Base-by-base conservation (phyloP, 2,329 filamentous ascomycete genomes). In the Xylaria sp. region DNA sequence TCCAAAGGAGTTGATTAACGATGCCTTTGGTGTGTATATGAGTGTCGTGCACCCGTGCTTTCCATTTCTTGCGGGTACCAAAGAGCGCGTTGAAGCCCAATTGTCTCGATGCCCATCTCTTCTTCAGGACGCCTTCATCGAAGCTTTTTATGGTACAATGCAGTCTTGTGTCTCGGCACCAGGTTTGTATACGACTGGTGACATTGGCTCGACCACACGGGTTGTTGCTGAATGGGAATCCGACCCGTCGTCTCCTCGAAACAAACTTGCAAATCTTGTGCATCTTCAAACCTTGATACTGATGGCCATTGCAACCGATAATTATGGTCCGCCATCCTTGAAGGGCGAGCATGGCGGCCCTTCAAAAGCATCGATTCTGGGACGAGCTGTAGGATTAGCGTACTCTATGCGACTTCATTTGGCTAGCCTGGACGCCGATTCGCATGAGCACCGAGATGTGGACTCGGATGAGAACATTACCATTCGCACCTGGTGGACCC, bases 401-500 rank as follows among this genome's bases (percentile, higher is more conserved):
- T 90, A 91, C 69, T 85, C 85, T 16, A 85, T 92, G 81, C 88
- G 87, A 73, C 82, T 93, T 66, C 89, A 90, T 65, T 75, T 84
- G 60, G 74, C 78, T 3, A 76, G 78, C 40, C 68, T 82, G 68
- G 79, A 82, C 59, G 65, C 75, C 47, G 71, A 68, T 12, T 63
- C 83, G 54, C 83, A 84, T 61, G 83, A 82, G 10, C 87, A 90
- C 61, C 75, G 82, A 2, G 89, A 92, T 37, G 27, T 40, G 13
- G 68, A 71, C 47, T 68, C 70, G 25, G 87, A 90, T 53, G 87
- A 90, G 59, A 87, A 87, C 21, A 81, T 93, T 3, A 85, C 86
- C 1, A 82, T 90, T 60, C 86, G 90, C 51, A 86, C 90, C 21
- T 93, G 91, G 91, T 93, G 90, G 89, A 87, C 88, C 16, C 81